Conservation (phyloP, 2,329 filamentous ascomycete genomes). For the Neurospora sp. region DNA sequence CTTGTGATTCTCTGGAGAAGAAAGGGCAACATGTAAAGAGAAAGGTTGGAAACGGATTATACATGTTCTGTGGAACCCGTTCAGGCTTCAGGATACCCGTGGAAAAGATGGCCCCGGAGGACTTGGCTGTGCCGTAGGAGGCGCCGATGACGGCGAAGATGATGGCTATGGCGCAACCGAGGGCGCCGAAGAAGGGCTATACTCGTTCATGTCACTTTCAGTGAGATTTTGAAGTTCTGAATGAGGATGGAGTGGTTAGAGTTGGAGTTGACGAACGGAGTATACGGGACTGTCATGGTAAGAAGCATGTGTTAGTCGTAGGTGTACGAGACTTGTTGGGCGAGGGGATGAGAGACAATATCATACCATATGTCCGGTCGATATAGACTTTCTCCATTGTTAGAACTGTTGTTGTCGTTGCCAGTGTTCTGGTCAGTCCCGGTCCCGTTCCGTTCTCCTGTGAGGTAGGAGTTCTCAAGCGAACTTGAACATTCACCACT, state of each 20-base stretch:
- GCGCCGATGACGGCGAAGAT: conserved; percentile 54
- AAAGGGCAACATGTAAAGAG: neutral
- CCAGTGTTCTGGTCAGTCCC: neutral
- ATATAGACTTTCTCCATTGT: neutral
- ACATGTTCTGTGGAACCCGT: conserved; percentile 22
- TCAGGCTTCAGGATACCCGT: conserved; percentile 98
- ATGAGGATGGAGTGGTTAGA: neutral
- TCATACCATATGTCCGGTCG: neutral
- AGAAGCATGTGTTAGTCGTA: neutral
- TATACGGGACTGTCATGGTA: conserved; percentile 29
- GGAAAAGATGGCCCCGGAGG: conserved; percentile 92
- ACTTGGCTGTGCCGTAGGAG: conserved; percentile 97
- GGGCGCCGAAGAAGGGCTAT: conserved; percentile 84
- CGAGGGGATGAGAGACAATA: too few species aligned
- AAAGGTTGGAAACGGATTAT: neutral
- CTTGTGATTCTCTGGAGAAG: neutral
- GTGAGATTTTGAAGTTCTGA: neutral
- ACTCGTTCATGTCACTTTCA: neutral
- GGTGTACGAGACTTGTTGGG: too few species aligned
- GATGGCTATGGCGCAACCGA: conserved; percentile 69
- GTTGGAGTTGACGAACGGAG: conserved; percentile 26
- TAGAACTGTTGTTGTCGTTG: neutral
- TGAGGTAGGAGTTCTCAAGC: neutral
- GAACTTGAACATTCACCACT: neutral
- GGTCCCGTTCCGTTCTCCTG: too few species aligned